Conservation (phyloP, 352 stramenopile species). For the Pythium phragmitis region DNA sequence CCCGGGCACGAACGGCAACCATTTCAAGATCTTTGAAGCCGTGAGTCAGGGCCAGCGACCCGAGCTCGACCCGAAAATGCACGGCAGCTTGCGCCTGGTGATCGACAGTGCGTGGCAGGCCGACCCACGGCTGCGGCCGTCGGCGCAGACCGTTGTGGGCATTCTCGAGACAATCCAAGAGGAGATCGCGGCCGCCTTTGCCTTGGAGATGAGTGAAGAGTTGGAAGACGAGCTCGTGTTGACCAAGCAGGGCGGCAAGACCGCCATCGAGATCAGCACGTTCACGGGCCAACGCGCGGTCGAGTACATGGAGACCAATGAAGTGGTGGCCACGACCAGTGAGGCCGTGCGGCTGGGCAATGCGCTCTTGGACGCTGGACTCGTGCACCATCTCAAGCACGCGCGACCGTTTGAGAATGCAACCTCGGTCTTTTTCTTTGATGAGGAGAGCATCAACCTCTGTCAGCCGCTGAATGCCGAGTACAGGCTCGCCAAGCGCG, state of each 20-base stretch:
- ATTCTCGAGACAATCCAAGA: slow-evolving; percentile 31
- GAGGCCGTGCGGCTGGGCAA: slow-evolving; percentile 36
- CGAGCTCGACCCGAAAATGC: slow-evolving; percentile 11
- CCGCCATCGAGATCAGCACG: slow-evolving; percentile 14
- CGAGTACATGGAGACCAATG: slow-evolving; percentile 18
- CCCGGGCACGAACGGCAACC: slow-evolving; percentile 35
- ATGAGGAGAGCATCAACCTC: slow-evolving; percentile 32
- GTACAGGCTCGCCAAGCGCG: slow-evolving; percentile 11
- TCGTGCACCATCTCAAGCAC: slow-evolving; percentile 37
- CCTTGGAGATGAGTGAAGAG: slow-evolving; percentile 17
- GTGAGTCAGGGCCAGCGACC: slow-evolving; percentile 45
- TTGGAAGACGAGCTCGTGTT: slow-evolving; percentile 8
- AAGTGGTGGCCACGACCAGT: slow-evolving; percentile 20
- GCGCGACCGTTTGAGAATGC: slow-evolving; percentile 16
- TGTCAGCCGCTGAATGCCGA: slow-evolving; percentile 21
- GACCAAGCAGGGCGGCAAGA: slow-evolving; percentile 28
- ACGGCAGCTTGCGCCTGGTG: slow-evolving; percentile 23
- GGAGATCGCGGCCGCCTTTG: slow-evolving; percentile 26
- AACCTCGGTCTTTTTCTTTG: slow-evolving; percentile 24
- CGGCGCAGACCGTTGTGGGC: slow-evolving; percentile 28
- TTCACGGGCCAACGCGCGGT: slow-evolving; percentile 20
- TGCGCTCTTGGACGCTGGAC: slow-evolving; percentile 33
- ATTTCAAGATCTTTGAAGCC: slow-evolving; percentile 46
- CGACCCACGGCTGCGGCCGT: slow-evolving; percentile 26
- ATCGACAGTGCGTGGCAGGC: slow-evolving; percentile 31